Evolutionary conservation across 306 rosid species (phyloP), one percentile per base, ranked within the genome.

Genomic region (Coriaria nepalensis): DNA sequence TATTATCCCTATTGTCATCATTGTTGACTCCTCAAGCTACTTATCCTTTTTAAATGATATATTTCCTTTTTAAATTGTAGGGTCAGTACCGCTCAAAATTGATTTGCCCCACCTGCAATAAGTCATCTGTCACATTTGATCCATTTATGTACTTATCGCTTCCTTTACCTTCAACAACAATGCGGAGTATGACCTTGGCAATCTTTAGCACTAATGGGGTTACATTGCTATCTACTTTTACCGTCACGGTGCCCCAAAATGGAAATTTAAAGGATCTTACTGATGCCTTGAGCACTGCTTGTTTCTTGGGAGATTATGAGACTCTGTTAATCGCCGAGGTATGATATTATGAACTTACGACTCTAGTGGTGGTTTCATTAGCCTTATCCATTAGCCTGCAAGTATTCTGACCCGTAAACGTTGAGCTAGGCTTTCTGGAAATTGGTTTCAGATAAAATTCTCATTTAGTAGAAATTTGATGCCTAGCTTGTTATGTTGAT

Each of bases 71-170:
- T 70, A 14, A 43, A 37, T 67, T 74, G 62, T 53, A 84, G 94
- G 96, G 96, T 40, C 94, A 82, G 62, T 87, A 71, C 53, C 82
- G 87, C 20, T 87, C 96, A 3, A 73, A 75, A 35, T 64, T 87
- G 75, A 79, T 83, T 40, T 87, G 96, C 66, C 84, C 94, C 55
- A 56, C 60, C 52, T 87, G 94, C 79, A 53, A 50, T 69, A 80
- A 80, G 82, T 70, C 73, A 50, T 78, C 94, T 36, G 59, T 82
- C 47, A 87, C 84, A 40, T 87, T 87, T 80, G 96, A 87, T 57
- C 96, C 96, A 35, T 87, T 87, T 73, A 77, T 87, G 92, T 80
- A 82, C 53, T 77, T 87, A 5, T 80, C 96, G 13, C 60, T 87
- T 52, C 96, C 96, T 6, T 69, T 87, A 67, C 93, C 96, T 49